A percentile compares a stretch with the other conserved stretches of the same genome.
Evolutionary conservation across 2,329 filamentous ascomycete genomes (phyloP).

Genomic region (Thielaviopsis musarum): DNA sequence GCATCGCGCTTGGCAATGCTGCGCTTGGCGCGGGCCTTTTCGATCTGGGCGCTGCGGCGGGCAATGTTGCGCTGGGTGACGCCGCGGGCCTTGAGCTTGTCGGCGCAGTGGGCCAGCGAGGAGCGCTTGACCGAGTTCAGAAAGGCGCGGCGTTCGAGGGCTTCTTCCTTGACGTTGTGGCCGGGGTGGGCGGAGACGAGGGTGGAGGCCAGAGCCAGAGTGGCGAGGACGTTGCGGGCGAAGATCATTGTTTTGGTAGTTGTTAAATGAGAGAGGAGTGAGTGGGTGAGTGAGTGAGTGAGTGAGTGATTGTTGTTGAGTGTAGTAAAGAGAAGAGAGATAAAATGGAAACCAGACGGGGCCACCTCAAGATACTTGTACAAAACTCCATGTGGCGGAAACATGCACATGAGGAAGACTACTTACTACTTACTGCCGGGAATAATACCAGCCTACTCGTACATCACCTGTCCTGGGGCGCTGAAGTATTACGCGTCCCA

Average conservation of each 20-base stretch:
- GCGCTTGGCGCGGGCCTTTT: conserved; percentile 26
- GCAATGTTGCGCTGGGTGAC: conserved; percentile 26
- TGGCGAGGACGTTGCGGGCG: conserved; percentile 7
- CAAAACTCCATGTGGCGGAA: neutral
- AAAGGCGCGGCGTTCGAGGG: conserved; percentile 30
- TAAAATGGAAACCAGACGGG: neutral
- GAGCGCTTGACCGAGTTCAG: conserved; percentile 23
- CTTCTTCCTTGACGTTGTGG: conserved; percentile 30
- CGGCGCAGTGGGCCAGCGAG: conserved; percentile 29
- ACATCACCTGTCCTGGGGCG: neutral
- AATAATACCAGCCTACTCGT: too few species aligned
- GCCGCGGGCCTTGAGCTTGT: conserved; percentile 29
- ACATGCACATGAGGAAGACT: neutral
- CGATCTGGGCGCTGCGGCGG: conserved; percentile 26
- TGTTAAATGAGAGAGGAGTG: too few species aligned
- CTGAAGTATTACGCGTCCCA: neutral
- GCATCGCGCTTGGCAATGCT: conserved; percentile 16
- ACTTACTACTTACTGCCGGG: neutral
- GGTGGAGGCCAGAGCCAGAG: conserved; percentile 10
- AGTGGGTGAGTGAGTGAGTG: neutral
- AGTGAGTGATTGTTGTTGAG: neutral
- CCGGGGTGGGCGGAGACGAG: conserved; percentile 27
- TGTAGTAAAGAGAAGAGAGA: neutral
- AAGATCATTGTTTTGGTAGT: conserved; percentile 10
- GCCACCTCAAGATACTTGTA: conserved; percentile 6